Evolutionary conservation across 2,329 filamentous ascomycete species (phyloP), one percentile per base, ranked within the genome.

Genomic region (Colletotrichum melonis): DNA sequence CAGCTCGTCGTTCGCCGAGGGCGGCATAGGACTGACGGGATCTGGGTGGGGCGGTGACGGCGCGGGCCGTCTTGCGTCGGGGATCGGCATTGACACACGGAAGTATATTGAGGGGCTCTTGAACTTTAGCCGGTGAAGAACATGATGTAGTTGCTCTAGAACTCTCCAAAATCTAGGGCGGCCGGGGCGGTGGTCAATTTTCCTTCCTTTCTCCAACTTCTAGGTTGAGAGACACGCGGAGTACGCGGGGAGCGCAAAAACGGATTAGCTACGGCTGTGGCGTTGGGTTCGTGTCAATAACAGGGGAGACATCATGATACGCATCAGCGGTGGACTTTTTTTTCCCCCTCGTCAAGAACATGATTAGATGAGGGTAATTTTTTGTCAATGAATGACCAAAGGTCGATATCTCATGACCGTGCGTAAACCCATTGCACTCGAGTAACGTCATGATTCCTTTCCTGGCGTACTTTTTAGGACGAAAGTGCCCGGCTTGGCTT

Each of bases 31-130:
- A 76, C 71, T 83, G 72, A 30, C 46, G 46, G 78, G 83, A 16
- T 76, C 82, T 59, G 78, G 86, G 69, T 84, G 89, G 86, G 77
- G 87, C 57, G 42, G 42, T 49, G 89, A 88, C 28, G 90, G 89
- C 3, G 89, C 91, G 1, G 88, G 87, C 24, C 88, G 88, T 68
- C 81, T 95, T 75, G 91, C 89, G 0, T 91, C 94, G 78, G 93
- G 93, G 0, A 94, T 95, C 75, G 93, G 93, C 0, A 88, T 95
- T 42, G 93, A 95, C 84, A 94, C 93, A 35, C 88, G 91, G 80
- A 89, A 88, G 79, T 95, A 95, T 81, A 90, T 95, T 4, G 93
- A 95, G 80, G 91, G 91, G 1, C 80, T 95, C 69, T 83, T 95
- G 80, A 94, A 88, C 78, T 80, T 95, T 78, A 88, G 88, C 79